Conservation (phyloP, 176 grass and related monocot species). For the Zea mays region DNA sequence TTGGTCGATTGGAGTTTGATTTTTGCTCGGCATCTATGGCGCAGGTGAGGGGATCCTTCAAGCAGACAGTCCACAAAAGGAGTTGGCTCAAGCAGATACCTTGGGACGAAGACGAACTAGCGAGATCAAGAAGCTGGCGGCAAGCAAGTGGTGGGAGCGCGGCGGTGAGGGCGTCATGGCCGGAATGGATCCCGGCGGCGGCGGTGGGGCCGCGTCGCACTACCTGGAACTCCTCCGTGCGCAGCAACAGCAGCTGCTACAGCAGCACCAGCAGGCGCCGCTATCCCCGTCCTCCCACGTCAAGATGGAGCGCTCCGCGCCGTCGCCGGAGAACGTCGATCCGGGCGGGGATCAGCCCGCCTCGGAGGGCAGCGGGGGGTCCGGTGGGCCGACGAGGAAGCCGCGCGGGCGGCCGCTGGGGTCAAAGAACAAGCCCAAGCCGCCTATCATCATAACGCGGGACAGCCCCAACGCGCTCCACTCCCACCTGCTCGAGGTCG, state of each 20-base stretch:
- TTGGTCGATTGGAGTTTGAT: constrained; percentile 4
- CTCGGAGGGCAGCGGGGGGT: constrained; percentile 19
- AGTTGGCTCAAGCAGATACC: background rate
- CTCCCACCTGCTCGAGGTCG: constrained; percentile 85
- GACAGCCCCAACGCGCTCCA: constrained; percentile 85
- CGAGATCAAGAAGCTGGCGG: constrained; percentile 66
- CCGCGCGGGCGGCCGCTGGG: constrained; percentile 69
- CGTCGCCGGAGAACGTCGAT: constrained; percentile 16
- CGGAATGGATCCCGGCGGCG: constrained; percentile 45
- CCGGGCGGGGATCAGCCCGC: constrained; percentile 44
- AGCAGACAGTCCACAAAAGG: background rate
- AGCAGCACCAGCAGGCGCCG: background rate
- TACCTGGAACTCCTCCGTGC: constrained; percentile 73
- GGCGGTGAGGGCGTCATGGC: constrained; percentile 53
- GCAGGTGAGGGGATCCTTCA: constrained; percentile 22
- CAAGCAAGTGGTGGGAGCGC: constrained; percentile 83
- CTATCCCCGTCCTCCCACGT: constrained; percentile 30
- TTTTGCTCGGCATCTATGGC: background rate
- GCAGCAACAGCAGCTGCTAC: constrained; percentile 35
- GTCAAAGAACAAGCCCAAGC: constrained; percentile 93
- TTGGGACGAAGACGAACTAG: background rate
- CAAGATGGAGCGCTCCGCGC: constrained; percentile 55
- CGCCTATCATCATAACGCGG: constrained; percentile 77
- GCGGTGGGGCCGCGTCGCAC: constrained; percentile 39
- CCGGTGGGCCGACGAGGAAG: constrained; percentile 47